Base-by-base conservation (phyloP, 345 rosid species). In the Melaleuca alternifolia region DNA sequence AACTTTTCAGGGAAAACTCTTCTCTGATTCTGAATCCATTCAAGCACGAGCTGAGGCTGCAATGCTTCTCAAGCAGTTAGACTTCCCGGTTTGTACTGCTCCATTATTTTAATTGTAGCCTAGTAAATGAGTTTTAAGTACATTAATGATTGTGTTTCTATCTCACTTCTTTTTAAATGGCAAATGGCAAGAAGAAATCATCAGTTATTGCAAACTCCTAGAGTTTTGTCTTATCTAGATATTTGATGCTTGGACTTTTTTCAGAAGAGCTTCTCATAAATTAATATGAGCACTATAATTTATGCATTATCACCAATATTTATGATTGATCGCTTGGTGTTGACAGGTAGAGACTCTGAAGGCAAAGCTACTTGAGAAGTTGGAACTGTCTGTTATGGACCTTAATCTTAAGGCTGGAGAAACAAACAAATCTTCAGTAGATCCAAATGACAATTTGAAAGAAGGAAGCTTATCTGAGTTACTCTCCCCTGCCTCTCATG, bases 31-130 rank as follows among this genome's bases (percentile, higher is more conserved):
- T 85, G 99, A 98, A 90, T 95, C 99, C 84, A 95, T 95, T 85
- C 98, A 98, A 87, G 90, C 96, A 87, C 94, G 99, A 93, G 99
- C 99, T 86, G 99, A 95, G 92, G 98, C 99, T 87, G 99, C 96
- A 82, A 91, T 98, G 90, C 98, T 98, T 90, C 96, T 98, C 84
- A 98, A 96, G 92, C 97, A 91, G 92, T 88, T 98, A 90, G 95
- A 96, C 92, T 95, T 95, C 88, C 99, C 98, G 91, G 99, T 97
- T 89, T 85, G 99, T 92, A 82, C 84, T 89, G 85, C 79, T 86
- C 86, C 89, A 57, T 50, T 24, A 85, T 85, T 88, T 33, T 81
- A 53, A 59, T 62, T 87, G 50, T 52, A 71, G 48, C 48, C 83
- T 83, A 50, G 82, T 61, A 61, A 37, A 48, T 26, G 10, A 87